A percentile compares a stretch with the other conserved stretches of the same genome.
Evolutionary conservation across 1,139 yeast genomes (phyloP).

Genomic region (Candida labiduridarum): DNA sequence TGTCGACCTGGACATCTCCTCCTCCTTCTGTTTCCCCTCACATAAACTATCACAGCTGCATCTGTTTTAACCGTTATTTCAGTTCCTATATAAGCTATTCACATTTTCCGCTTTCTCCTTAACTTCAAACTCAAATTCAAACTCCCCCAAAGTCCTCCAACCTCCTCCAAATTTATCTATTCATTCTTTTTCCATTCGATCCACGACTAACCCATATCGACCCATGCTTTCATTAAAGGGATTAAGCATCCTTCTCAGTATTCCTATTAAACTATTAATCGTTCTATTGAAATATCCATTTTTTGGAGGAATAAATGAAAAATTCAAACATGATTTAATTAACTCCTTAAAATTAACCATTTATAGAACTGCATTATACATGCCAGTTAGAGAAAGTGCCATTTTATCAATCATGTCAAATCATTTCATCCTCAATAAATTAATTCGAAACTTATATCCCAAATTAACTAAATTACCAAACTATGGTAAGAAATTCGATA

Average conservation of each 20-base stretch:
- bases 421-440: slow-evolving; percentile 9
- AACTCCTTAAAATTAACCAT: slow-evolving; percentile 13
- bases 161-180: too few species aligned
- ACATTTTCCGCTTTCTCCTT: too few species aligned
- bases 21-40: too few species aligned
- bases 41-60: too few species aligned
- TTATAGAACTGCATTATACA: slow-evolving; percentile 11
- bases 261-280: slow-evolving; percentile 12
- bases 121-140: too few species aligned
- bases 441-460: slow-evolving; percentile 10
- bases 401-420: slow-evolving; percentile 7
- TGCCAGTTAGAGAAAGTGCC: slow-evolving; percentile 14
- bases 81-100: too few species aligned
- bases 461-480: slow-evolving; percentile 22
- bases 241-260: slow-evolving; percentile 7
- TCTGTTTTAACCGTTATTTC: too few species aligned
- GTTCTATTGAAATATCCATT: slow-evolving; percentile 14
- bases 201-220: not conserved
- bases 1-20: too few species aligned
- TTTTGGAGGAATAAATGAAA: slow-evolving; percentile 14
- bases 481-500: slow-evolving; percentile 37
- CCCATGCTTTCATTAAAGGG: slow-evolving; percentile 13
- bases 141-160: too few species aligned
- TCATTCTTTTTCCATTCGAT: not conserved
- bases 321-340: slow-evolving; percentile 8